Base-by-base conservation (phyloP, 73 alveolate species). In the Urostyla sp. region DNA sequence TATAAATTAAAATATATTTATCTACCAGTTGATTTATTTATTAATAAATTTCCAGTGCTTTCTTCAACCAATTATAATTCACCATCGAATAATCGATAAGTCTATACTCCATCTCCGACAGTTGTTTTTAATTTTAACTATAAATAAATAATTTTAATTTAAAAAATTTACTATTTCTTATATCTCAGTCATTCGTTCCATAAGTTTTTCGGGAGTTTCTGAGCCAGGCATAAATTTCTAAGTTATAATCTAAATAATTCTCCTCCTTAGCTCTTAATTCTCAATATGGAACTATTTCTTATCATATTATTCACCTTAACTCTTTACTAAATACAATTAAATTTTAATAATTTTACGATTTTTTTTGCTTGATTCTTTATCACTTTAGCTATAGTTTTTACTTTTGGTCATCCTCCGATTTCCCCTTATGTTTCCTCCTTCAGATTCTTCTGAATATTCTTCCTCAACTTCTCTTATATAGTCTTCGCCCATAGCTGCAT, bases 31-130 rank as follows among this genome's bases (percentile, higher is more conserved):
- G 72, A 56, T 56, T 77, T 44, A 21, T 60, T 69, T 15, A 69
- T 69, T 20, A 69, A 30, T 52, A 69, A 69, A 27, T 69, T 45
- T 24, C 83, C 83, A 16, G 83, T 46, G 16, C 44, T 48, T 45
- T 77, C 80, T 61, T 77, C 89, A 8, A 77, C 81, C n/a, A 44
- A 34, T 2, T 46, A 34, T 1, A 77, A 24, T 20, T 59, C 89
- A 11, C 89, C 89, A 16, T 60, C 58, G 16, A 61, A 40, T 32
- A 77, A 50, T 60, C 89, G 40, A 74, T 48, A 77, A 23, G 89
- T 77, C 21, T 44, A 5, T 38, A 77, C 46, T 11, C 57, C 81
- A 27, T 77, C 89, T 34, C 75, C 89, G 28, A 51, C 61, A 26
- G 34, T 60, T 6, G 72, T 74, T 61, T 66, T 77, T 15, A 60